These are phyloP conservation scores for Phytopythium ostracodes DNA, from an alignment of 352 stramenopile genomes.

Conservation along the genomic window DNA sequence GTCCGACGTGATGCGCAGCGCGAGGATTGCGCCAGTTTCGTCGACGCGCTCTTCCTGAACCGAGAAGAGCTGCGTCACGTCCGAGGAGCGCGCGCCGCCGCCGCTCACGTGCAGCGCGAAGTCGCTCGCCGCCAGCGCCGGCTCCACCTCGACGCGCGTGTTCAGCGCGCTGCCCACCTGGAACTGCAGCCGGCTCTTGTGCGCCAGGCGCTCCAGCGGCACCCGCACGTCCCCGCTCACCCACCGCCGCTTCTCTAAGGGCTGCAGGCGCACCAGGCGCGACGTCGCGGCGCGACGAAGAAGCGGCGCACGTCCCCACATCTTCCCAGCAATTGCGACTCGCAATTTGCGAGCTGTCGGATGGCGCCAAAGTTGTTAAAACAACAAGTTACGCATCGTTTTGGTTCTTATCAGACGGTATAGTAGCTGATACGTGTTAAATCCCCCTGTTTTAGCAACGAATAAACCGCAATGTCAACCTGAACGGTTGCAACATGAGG, in stretches of 20 bases:
- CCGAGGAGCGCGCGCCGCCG: not conserved
- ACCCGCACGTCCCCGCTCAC: slow-evolving; percentile 5
- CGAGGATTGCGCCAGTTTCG: slow-evolving; percentile 1
- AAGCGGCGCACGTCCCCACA: not conserved
- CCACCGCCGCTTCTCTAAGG: not conserved
- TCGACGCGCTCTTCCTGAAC: slow-evolving; percentile 18
- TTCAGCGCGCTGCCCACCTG: slow-evolving; percentile 26
- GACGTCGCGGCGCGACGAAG: not conserved
- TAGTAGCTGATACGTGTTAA: not conserved
- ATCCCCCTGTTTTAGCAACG: not conserved
- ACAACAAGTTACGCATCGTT: not conserved
- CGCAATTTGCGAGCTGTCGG: not conserved
- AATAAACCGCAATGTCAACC: not conserved
- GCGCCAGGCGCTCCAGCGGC: slow-evolving; percentile 31
- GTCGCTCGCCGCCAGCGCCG: slow-evolving; percentile 41
- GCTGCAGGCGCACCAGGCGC: not conserved
- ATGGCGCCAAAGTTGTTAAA: no score
- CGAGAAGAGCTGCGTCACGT: slow-evolving; percentile 15
- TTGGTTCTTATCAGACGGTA: not conserved
- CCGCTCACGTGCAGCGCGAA: slow-evolving; percentile 35
- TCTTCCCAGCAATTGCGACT: no score
- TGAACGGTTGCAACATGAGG: slow-evolving; percentile 5
- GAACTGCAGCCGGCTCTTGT: slow-evolving; percentile 40
- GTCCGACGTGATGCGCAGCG: slow-evolving; percentile 23
- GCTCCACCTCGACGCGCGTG: slow-evolving; percentile 41